A percentile compares a stretch with the other conserved stretches of the same genome.
These are phyloP conservation scores for Tirmania nivea DNA, from an alignment of 495 filamentous ascomycete species.

Conservation along the genomic window DNA sequence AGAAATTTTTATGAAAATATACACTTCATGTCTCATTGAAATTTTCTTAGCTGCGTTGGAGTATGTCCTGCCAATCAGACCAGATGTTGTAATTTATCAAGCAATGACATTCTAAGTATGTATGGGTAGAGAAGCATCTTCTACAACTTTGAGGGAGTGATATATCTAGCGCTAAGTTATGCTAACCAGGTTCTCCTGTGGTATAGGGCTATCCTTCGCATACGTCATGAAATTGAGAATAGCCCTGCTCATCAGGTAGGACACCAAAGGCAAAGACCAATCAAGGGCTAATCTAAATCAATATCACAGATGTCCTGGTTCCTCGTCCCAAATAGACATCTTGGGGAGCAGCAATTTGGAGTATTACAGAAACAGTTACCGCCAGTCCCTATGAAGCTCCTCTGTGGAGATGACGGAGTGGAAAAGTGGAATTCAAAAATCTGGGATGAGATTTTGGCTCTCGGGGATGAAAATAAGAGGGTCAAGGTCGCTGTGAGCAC, in stretches of 20 bases:
- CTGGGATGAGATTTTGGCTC: conserved; percentile 48
- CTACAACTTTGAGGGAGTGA: no score
- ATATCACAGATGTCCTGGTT: conserved; percentile 56
- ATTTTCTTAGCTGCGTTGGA: not conserved
- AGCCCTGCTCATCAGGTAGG: conserved; percentile 36
- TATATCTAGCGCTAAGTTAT: no score
- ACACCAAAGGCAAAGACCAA: not conserved
- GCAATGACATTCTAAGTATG: no score
- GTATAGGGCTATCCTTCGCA: conserved; percentile 53
- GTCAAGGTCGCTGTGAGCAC: conserved; percentile 12
- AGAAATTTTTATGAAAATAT: no score
- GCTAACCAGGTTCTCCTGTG: not conserved
- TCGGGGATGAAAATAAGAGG: not conserved
- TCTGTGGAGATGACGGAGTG: conserved; percentile 44
- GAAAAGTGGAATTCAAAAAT: conserved; percentile 51
- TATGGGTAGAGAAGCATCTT: no score
- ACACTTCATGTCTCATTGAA: not conserved
- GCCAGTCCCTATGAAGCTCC: conserved; percentile 35
- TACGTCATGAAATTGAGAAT: conserved; percentile 49
- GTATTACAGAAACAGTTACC: conserved; percentile 42
- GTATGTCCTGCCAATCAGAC: not conserved
- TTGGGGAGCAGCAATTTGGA: conserved; percentile 50
- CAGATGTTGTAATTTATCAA: no score
- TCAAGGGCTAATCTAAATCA: no score
- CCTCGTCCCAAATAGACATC: conserved; percentile 51